A percentile compares a stretch with the other conserved stretches of the same genome.
Evolutionary conservation across 352 stramenopile genomes (phyloP).

Genomic region (Phytophthora palmivora): DNA sequence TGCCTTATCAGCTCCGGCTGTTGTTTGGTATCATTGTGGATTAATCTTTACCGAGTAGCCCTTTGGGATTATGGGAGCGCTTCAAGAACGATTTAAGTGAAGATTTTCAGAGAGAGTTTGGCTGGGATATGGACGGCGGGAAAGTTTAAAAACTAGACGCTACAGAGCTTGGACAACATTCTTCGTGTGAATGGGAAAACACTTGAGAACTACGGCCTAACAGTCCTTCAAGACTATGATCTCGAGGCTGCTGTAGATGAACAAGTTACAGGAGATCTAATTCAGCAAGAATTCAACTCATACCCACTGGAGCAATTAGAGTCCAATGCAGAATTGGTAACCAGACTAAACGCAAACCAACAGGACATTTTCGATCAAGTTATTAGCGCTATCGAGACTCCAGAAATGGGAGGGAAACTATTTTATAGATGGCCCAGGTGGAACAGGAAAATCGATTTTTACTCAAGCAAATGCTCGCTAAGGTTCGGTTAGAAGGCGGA

Average conservation of each 20-base stretch:
- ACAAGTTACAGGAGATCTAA: too few species aligned
- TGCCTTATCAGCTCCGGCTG: slow-evolving; percentile 39
- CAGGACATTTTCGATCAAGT: slow-evolving; percentile 1
- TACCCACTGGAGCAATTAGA: background rate
- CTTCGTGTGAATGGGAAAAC: too few species aligned
- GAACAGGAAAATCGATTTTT: slow-evolving; percentile 45
- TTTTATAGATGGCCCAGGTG: slow-evolving; percentile 39
- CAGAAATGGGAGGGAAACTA: background rate
- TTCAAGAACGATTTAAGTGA: too few species aligned
- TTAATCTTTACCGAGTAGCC: slow-evolving; percentile 15
- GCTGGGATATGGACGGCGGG: background rate
- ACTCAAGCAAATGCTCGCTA: too few species aligned
- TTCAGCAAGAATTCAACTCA: too few species aligned
- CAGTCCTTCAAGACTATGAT: too few species aligned
- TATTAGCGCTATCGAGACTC: background rate
- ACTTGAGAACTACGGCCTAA: too few species aligned
- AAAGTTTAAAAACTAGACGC: background rate
- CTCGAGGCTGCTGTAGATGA: too few species aligned
- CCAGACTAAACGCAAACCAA: background rate
- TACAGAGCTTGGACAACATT: too few species aligned
- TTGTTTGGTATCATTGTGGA: slow-evolving; percentile 42
- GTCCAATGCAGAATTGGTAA: background rate
- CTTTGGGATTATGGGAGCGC: too few species aligned
- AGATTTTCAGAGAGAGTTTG: slow-evolving; percentile 3
- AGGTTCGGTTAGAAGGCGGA: too few species aligned